These are phyloP conservation scores for Pestalotiopsis sp. DNA, from an alignment of 2,329 filamentous ascomycete genomes.

Conservation along the genomic window DNA sequence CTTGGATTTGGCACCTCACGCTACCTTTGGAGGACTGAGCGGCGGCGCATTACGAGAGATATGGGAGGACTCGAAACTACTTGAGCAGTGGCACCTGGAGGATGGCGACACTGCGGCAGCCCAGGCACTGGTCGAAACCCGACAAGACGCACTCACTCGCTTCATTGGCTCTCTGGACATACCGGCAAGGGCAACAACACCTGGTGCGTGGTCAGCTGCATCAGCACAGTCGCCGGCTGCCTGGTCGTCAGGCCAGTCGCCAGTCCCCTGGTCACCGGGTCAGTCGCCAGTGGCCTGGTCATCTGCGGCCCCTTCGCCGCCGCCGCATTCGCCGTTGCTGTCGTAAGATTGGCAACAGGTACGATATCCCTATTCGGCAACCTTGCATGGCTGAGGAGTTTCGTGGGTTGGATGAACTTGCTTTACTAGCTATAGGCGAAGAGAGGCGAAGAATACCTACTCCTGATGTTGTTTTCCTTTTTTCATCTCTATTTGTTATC, in stretches of 20 bases:
- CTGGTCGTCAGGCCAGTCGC: neutral
- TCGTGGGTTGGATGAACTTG: neutral
- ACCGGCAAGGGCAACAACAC: neutral
- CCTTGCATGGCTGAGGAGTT: neutral
- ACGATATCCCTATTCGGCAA: neutral
- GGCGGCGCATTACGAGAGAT: conserved; percentile 4
- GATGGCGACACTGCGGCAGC: conserved; percentile 9
- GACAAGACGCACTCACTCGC: neutral
- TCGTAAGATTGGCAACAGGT: neutral
- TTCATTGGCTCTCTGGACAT: conserved; percentile 3
- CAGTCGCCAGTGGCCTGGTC: neutral
- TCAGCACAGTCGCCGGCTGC: neutral
- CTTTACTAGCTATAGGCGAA: neutral
- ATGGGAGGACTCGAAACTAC: conserved; percentile 13
- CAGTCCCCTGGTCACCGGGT: neutral
- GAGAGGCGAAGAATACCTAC: neutral
- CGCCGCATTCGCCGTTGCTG: neutral
- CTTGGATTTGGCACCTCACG: neutral
- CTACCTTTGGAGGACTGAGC: neutral
- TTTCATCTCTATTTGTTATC: neutral
- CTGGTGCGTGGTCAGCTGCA: neutral
- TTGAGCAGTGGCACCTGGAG: conserved; percentile 9
- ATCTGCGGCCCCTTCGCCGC: neutral
- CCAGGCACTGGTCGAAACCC: neutral
- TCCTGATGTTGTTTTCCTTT: neutral